Evolutionary conservation across 805 yeast genomes (phyloP), one percentile per base, ranked within the genome.

Genomic region (Zygoascus ofunaensis): DNA sequence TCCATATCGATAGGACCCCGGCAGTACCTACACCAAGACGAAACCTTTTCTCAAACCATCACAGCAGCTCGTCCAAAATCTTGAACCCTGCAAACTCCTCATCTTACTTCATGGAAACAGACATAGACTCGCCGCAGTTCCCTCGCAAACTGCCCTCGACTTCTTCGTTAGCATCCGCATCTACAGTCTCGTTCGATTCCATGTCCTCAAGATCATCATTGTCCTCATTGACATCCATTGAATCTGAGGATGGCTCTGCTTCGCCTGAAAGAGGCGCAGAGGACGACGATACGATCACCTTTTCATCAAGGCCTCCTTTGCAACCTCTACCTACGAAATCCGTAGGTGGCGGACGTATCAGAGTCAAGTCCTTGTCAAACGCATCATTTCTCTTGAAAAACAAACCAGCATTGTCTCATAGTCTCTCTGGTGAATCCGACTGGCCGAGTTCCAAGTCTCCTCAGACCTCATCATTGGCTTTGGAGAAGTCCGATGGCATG

Each of bases 11-110:
- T 30, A 47, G 49, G 41, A 55, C 52, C 49, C 49, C 61, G 1
- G 51, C 55, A 5, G 39, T 50, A 8, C 65, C 64, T 1, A 60
- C 66, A 18, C 65, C 65, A 2, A 54, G 64, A 36, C 49, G 65
- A 21, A 48, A 63, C 3, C 53, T 61, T 20, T 53, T 50, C 56
- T n/a, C n/a, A n/a, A n/a, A n/a, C n/a, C n/a, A n/a, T n/a, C n/a
- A n/a, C n/a, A n/a, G n/a, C n/a, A n/a, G n/a, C n/a, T n/a, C n/a
- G n/a, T 26, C 41, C 5, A 26, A 26, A 26, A 7, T 12, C 12
- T 12, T 26, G 30, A 26, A 26, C 12, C 30, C 30, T 26, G 7
- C 30, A 12, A 8, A 26, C 12, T 26, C 30, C 7, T 26, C 30
- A 8, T 26, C 30, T 12, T 26, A 26, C 12, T 26, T 26, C 30